phyloP scores from a whole-genome alignment of 2,329 filamentous ascomycete species.

The Geosmithia flava region DNA sequence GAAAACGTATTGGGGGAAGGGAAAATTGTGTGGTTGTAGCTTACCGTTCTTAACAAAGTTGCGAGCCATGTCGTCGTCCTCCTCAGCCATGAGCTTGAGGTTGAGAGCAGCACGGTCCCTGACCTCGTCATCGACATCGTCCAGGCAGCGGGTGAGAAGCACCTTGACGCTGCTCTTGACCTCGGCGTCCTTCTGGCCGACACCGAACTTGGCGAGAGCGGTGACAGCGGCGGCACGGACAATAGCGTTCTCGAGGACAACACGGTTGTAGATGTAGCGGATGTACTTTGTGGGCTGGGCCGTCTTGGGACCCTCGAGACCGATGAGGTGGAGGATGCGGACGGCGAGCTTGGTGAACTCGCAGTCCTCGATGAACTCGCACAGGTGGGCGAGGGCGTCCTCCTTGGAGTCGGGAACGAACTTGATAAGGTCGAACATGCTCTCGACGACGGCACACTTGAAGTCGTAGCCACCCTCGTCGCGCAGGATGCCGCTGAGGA shows the following conservation, averaged over 20 bases:
- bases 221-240: slow-evolving; percentile 92
- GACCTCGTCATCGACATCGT: slow-evolving; percentile 96
- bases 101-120: slow-evolving; percentile 91
- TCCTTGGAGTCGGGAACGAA: slow-evolving; percentile 84
- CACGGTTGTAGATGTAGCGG: slow-evolving; percentile 97
- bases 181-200: slow-evolving; percentile 90
- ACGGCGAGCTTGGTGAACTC: slow-evolving; percentile 98
- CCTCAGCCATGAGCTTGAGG: slow-evolving; percentile 80
- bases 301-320: slow-evolving; percentile 89
- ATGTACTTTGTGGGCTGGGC: slow-evolving; percentile 97
- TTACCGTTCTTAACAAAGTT: slow-evolving; percentile 88
- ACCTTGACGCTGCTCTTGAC: slow-evolving; percentile 94
- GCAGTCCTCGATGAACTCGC: slow-evolving; percentile 98
- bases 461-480: slow-evolving; percentile 98
- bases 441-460: slow-evolving; percentile 94
- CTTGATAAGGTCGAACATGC: slow-evolving; percentile 98
- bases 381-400: slow-evolving; percentile 81
- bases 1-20: slow-evolving; percentile 10
- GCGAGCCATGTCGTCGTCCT: slow-evolving; percentile 76
- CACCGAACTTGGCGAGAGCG: slow-evolving; percentile 91
- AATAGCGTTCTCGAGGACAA: slow-evolving; percentile 93
- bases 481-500: slow-evolving; percentile 90
- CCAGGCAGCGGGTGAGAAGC: slow-evolving; percentile 81
- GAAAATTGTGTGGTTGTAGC: slow-evolving; percentile 1
- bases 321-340: slow-evolving; percentile 85